Base-by-base conservation (phyloP, 2,329 filamentous ascomycete genomes). In the Arthroderma sp. region DNA sequence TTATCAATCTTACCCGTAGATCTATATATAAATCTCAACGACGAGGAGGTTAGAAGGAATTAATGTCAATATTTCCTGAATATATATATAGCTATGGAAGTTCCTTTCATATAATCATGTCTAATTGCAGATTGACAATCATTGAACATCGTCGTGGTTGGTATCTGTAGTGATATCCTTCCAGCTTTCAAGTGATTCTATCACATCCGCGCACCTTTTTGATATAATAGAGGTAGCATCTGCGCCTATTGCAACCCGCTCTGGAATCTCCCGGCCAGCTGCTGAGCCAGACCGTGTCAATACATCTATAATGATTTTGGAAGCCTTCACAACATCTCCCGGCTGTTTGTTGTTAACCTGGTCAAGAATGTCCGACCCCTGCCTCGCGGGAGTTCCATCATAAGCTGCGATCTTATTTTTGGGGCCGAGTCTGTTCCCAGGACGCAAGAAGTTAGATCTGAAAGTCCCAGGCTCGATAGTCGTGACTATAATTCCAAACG, bases 311-410 rank as follows among this genome's bases (percentile, higher is more conserved):
- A 77, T 62, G 1, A 74, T 65, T 45, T 60, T 64, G 5, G 63
- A 61, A 0, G 71, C 77, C 61, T 78, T 78, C 11, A 57, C 59
- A 3, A 74, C 66, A 53, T 80, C 74, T 0, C 77, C 77, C 0
- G 62, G 67, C 59, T 80, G 75, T 0, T 69, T 67, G 10, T 69
- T 63, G 48, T 77, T 59, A 7, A 58, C 57, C 2, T 38, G 36
- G 3, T 57, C 55, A 30, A 75, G 38, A 7, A 27, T n/a, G 15
- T 47, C 38, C 31, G 44, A 32, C 6, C 32, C 37, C n/a, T 40
- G 38, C 7, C 42, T 33, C n/a, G 39, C 47, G 9, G 49, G 29
- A n/a, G 49, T 47, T 10, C 47, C 47, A 28, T 50, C 49, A 36
- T 50, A 50, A 6, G 48, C 52, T 29, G 52, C 39, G 9, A 53